phyloP scores from a whole-genome alignment of 108 stramenopile genomes.

The Cyclotella cryptica region DNA sequence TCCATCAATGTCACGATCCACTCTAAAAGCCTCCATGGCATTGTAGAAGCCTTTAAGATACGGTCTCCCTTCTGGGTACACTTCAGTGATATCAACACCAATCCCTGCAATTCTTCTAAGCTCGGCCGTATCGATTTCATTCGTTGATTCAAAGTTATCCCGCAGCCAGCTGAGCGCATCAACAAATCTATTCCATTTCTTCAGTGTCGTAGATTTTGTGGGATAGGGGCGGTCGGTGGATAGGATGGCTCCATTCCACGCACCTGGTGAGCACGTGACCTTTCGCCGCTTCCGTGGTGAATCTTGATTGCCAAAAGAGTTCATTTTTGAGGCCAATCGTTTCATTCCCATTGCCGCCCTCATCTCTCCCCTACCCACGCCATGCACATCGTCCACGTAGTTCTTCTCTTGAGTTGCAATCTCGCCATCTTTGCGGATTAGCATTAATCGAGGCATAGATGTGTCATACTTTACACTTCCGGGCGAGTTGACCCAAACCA shows the following conservation, averaged over 20 bases:
- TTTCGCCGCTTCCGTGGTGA: not conserved
- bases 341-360: not conserved
- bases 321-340: not conserved
- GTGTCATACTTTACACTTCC: not conserved
- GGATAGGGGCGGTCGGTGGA: not conserved
- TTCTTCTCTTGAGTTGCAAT: not conserved
- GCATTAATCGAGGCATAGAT: too few species aligned
- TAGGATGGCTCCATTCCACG: not conserved
- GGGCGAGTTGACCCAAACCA: not conserved
- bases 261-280: not conserved
- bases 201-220: not conserved
- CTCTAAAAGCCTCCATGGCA: not conserved
- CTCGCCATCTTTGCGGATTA: not conserved
- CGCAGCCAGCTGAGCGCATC: not conserved
- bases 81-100: not conserved
- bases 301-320: not conserved
- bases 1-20: not conserved
- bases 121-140: not conserved
- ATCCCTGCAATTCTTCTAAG: not conserved
- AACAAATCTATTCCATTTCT: not conserved
- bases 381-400: not conserved
- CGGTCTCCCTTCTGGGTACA: not conserved
- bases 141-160: not conserved
- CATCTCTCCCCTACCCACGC: not conserved
- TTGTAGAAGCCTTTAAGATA: not conserved